Conservation (phyloP, 768 basidiomycete genomes). For the Phlegmacium glaucopus region DNA sequence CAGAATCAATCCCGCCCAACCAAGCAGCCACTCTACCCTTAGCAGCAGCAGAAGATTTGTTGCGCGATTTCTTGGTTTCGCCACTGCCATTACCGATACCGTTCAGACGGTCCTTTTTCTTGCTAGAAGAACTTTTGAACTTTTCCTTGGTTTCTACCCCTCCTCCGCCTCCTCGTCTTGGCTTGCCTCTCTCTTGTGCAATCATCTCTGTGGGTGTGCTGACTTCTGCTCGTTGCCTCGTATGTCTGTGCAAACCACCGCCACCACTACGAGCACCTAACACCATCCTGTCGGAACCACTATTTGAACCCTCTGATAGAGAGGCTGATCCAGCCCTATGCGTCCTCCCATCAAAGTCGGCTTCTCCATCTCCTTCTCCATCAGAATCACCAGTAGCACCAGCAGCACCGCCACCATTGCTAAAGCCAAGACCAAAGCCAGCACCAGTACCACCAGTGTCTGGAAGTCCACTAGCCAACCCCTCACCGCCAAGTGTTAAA, state of each 20-base stretch:
- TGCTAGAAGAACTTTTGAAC: slow-evolving; percentile 21
- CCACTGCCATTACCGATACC: slow-evolving; percentile 2
- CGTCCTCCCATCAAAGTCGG: slow-evolving; percentile 23
- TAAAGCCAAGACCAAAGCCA: no score
- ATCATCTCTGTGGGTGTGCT: slow-evolving; percentile 15
- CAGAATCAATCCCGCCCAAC: slow-evolving; percentile 65
- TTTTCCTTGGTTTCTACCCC: slow-evolving; percentile 20
- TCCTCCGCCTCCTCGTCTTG: slow-evolving; percentile 2
- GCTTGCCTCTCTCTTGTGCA: slow-evolving; percentile 13
- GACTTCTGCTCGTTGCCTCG: slow-evolving; percentile 19
- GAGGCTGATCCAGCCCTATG: slow-evolving; percentile 24
- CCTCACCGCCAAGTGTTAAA: slow-evolving; percentile 37
- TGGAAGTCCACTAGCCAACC: no score
- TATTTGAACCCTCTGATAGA: no score
- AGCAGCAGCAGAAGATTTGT: slow-evolving; percentile 45
- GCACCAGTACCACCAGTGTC: no score
- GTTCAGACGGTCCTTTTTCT: slow-evolving; percentile 23
- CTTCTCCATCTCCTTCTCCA: slow-evolving; percentile 8
- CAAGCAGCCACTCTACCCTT: slow-evolving; percentile 78
- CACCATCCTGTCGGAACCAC: no score
- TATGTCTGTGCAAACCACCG: slow-evolving; percentile 16
- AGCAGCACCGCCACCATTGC: no score
- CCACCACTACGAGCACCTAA: no score
- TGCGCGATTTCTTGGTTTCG: slow-evolving; percentile 24
- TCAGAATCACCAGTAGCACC: slow-evolving; percentile 21